These are phyloP conservation scores for Colletotrichum sp. DNA, from an alignment of 2,329 filamentous ascomycete genomes.

Conservation along the genomic window DNA sequence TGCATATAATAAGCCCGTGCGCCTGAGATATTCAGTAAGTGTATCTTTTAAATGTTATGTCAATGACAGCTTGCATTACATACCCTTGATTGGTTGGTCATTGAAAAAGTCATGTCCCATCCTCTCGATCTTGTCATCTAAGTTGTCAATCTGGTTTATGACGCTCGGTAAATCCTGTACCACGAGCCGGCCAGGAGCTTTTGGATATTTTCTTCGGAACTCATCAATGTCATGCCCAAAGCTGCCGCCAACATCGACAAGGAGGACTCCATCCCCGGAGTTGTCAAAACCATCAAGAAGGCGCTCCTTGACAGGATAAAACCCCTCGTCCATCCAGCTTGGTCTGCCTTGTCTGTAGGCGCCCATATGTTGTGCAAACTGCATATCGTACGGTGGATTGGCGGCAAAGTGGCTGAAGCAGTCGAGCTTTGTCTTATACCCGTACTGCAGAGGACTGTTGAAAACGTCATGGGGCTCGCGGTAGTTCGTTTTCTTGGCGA, in stretches of 20 bases:
- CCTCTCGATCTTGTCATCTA: too few relatives aligned
- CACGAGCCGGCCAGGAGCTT: constrained; percentile 36
- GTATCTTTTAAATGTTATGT: too few relatives aligned
- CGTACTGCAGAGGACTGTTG: constrained; percentile 34
- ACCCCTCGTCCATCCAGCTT: constrained; percentile 33
- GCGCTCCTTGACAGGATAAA: constrained; percentile 36
- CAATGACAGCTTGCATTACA: too few relatives aligned
- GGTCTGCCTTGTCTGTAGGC: constrained; percentile 36
- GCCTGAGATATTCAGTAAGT: too few relatives aligned
- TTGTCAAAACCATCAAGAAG: constrained; percentile 31
- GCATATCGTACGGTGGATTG: not conserved
- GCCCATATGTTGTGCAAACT: constrained; percentile 33
- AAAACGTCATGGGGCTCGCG: constrained; percentile 30
- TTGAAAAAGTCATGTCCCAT: too few relatives aligned
- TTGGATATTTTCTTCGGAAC: constrained; percentile 37
- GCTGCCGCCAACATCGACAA: constrained; percentile 40
- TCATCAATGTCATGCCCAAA: constrained; percentile 38
- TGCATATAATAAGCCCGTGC: constrained; percentile 29
- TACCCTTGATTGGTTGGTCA: too few relatives aligned
- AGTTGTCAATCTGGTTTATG: constrained; percentile 32
- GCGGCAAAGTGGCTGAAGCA: constrained; percentile 1
- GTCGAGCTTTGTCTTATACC: constrained; percentile 31
- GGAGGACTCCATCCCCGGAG: constrained; percentile 19
- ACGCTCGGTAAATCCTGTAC: constrained; percentile 53
- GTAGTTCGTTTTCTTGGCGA: constrained; percentile 30